Base-by-base conservation (phyloP, 2,329 filamentous ascomycete genomes). In the Paraconiothyrium brasiliense region DNA sequence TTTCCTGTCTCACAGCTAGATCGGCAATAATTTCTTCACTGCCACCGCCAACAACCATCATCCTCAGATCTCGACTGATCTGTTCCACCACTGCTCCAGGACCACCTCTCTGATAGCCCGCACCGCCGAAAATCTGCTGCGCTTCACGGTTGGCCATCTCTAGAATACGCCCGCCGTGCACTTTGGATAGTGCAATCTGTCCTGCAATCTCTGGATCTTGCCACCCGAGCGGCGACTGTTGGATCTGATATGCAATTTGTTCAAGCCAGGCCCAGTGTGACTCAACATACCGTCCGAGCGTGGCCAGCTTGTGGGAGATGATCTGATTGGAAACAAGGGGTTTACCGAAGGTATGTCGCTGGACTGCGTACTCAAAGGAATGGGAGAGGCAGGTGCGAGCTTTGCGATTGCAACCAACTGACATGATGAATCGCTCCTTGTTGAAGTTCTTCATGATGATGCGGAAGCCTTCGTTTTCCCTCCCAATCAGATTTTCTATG, bases 21-120 rank as follows among this genome's bases (percentile, higher is more conserved):
- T 87, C 84, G 0, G 81, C 79, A 49, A 86, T 78, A 57, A 87
- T 85, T 71, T 86, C 85, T 62, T 87, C 85, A 60, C 84, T 86
- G 0, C 84, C 85, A 11, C 77, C 77, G 13, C 84, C 84, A 3
- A 84, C 84, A 0, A 86, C 83, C 80, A 84, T 84, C 71, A 84
- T 81, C 7, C 84, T 76, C 41, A 86, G 70, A 71, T 87, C 84
- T 0, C 85, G 78, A 65, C 82, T 84, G 44, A 86, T 83, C 68
- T 86, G 84, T 73, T 87, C 85, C 9, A 86, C 78, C 5, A 82
- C 76, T 2, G 80, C 81, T 0, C 84, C 84, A 1, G 79, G 78
- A 0, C 83, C 82, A 0, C 82, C 82, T 43, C 79, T 82, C 50
- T 84, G 82, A 61, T 86, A 86, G 1, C 84, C 84, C 1, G 82